Evolutionary conservation across 352 stramenopile genomes (phyloP).

Genomic region (Globisporangium sylvaticum): DNA sequence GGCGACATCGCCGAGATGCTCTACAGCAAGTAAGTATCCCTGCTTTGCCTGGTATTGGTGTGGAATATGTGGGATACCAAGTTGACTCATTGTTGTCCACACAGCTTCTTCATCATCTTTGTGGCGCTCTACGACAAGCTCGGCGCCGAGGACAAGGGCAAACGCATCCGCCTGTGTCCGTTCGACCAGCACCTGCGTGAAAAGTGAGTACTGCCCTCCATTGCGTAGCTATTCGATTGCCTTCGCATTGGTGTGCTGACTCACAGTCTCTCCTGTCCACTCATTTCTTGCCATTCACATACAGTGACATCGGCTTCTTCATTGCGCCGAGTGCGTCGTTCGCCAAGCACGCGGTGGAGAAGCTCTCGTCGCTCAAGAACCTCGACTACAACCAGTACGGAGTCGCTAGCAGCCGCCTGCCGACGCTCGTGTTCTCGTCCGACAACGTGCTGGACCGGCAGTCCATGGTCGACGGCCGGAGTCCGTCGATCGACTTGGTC

Average conservation of each 20-base stretch:
- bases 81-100: neutral
- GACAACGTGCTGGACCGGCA: constrained; percentile 46
- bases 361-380: constrained; percentile 11
- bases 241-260: neutral
- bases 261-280: neutral
- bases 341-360: constrained; percentile 38
- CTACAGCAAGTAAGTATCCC: constrained; percentile 47
- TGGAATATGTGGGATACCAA: neutral
- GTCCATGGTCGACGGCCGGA: constrained; percentile 29
- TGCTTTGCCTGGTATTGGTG: too few species aligned
- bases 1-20: constrained; percentile 30
- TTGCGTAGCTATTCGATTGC: constrained; percentile 2
- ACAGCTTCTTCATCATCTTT: constrained; percentile 42
- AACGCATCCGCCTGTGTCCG: constrained; percentile 31
- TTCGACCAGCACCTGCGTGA: constrained; percentile 36
- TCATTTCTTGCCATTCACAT: neutral
- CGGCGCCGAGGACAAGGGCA: constrained; percentile 17
- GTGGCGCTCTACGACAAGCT: constrained; percentile 42
- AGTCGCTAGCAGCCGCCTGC: neutral
- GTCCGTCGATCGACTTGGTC: constrained; percentile 22
- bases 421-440: constrained; percentile 48
- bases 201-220: constrained; percentile 20
- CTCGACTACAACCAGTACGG: neutral
- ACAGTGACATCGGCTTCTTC: constrained; percentile 47
- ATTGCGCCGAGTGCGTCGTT: constrained; percentile 40